Evolutionary conservation across 1,284 basidiomycete genomes (phyloP).

Genomic region (Boletus hoseneyae): DNA sequence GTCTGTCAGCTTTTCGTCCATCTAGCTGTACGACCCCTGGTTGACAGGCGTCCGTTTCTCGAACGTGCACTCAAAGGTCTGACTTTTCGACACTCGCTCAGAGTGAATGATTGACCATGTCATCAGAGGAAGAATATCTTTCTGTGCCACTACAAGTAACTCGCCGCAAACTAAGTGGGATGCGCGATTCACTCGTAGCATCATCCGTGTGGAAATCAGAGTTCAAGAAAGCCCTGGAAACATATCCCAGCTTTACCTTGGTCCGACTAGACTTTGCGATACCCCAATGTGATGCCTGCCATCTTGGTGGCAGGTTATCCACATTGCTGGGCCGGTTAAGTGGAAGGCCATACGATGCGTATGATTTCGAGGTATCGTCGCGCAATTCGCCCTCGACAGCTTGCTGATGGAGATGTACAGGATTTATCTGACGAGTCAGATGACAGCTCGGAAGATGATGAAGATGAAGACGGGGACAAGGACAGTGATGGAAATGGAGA

Average conservation of each 20-base stretch:
- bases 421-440: slow-evolving; percentile 21
- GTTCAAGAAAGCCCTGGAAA: slow-evolving; percentile 64
- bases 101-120: slow-evolving; percentile 8
- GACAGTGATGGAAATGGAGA: slow-evolving; percentile 34
- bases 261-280: slow-evolving; percentile 51
- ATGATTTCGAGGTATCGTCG: slow-evolving; percentile 51
- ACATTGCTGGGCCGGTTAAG: slow-evolving; percentile 55
- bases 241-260: slow-evolving; percentile 61
- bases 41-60: slow-evolving; percentile 54
- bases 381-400: neutral
- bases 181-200: slow-evolving; percentile 68
- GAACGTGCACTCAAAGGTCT: slow-evolving; percentile 51
- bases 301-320: slow-evolving; percentile 65
- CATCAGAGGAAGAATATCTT: slow-evolving; percentile 64
- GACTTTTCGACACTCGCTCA: neutral
- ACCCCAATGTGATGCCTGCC: slow-evolving; percentile 75
- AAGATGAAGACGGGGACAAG: slow-evolving; percentile 10
- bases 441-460: slow-evolving; percentile 2
- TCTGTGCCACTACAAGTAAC: slow-evolving; percentile 59
- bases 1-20: slow-evolving; percentile 85
- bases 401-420: slow-evolving; percentile 10
- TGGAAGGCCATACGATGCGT: slow-evolving; percentile 57
- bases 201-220: slow-evolving; percentile 76
- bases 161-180: slow-evolving; percentile 62
- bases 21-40: slow-evolving; percentile 59